Base-by-base conservation (phyloP, 1,284 basidiomycete species). In the Volvariella volvacea region DNA sequence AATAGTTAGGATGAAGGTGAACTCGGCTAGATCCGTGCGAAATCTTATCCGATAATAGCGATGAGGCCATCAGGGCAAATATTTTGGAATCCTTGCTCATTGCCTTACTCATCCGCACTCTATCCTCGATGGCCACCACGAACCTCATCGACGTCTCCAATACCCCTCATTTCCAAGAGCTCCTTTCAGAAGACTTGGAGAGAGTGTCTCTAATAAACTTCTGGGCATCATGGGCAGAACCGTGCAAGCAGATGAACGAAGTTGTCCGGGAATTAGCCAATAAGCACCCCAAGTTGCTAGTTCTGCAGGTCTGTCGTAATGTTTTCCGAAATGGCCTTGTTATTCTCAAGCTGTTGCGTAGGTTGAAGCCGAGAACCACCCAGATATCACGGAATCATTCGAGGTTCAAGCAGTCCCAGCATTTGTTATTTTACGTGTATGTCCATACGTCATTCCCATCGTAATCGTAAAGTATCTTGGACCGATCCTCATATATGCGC, bases 341-440 rank as follows among this genome's bases (percentile, higher is more conserved):
- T n/a, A n/a, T n/a, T n/a, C n/a, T n/a, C n/a, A n/a, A n/a, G n/a
- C n/a, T 42, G 14, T 14, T 9, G 31, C 41, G 4, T 36, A 92
- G 85, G 88, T 98, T 31, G 92, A 98, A 61, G 95, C 94, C 1
- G 94, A 99, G 64, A 66, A 73, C 14, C 83, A 92, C 55, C 65
- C 78, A 10, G 95, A 98, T 45, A 94, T 99, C 42, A 76, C 92
- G 3, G 94, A 97, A 60, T 92, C 89, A 4, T 99, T 99, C 56
- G 86, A 93, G 22, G 79, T 99, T 46, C 83, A 94, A 58, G 82
- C 89, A 6, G 95, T 99, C 2, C 95, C 96, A 0, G 74, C 83
- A 1, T 88, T 94, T 55, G 66, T 98, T 43, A 64, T 99, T 44
- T 78, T 99, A 21, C 75, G 84, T 51, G 92, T 92, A 52, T 52